These are phyloP conservation scores for Nakazawaea ernobii DNA, from an alignment of 805 yeast species.

Conservation along the genomic window DNA sequence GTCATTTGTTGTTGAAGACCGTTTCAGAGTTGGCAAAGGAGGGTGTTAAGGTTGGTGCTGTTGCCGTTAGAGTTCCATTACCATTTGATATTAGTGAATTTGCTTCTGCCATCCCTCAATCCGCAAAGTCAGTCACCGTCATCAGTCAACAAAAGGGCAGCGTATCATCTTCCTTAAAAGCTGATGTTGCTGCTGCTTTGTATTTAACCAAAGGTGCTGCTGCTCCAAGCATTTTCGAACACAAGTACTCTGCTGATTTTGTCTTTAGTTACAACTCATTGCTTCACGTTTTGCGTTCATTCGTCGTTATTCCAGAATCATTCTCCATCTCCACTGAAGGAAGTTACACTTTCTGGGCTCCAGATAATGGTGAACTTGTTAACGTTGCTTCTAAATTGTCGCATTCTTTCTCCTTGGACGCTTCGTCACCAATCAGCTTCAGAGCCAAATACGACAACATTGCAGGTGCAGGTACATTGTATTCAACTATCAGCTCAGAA, in stretches of 20 bases:
- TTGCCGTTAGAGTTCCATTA: conserved; percentile 69
- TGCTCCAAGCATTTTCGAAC: conserved; percentile 42
- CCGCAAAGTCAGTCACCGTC: conserved; percentile 58
- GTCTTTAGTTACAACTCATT: conserved; percentile 53
- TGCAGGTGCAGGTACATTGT: conserved; percentile 68
- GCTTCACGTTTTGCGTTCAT: conserved; percentile 41
- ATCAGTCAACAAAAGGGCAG: conserved; percentile 48
- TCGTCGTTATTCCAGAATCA: conserved; percentile 24
- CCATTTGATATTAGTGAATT: conserved; percentile 72
- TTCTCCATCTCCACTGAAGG: conserved; percentile 38
- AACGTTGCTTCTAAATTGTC: conserved; percentile 61
- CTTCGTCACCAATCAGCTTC: conserved; percentile 43
- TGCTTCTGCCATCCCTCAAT: conserved; percentile 48
- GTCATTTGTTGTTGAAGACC: conserved; percentile 44
- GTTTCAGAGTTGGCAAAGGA: conserved; percentile 30
- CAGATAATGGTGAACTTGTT: conserved; percentile 53
- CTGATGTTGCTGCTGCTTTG: conserved; percentile 70
- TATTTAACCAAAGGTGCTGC: conserved; percentile 42
- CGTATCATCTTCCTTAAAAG: conserved; percentile 45
- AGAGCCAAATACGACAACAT: conserved; percentile 69
- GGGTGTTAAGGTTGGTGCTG: conserved; percentile 48
- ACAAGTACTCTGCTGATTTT: conserved; percentile 43
- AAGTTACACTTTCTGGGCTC: conserved; percentile 56
- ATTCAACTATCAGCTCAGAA: conserved; percentile 50
- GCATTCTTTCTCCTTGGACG: conserved; percentile 62